phyloP scores from a whole-genome alignment of 2,329 filamentous ascomycete species.

The Fusarium sterilihyphosum region DNA sequence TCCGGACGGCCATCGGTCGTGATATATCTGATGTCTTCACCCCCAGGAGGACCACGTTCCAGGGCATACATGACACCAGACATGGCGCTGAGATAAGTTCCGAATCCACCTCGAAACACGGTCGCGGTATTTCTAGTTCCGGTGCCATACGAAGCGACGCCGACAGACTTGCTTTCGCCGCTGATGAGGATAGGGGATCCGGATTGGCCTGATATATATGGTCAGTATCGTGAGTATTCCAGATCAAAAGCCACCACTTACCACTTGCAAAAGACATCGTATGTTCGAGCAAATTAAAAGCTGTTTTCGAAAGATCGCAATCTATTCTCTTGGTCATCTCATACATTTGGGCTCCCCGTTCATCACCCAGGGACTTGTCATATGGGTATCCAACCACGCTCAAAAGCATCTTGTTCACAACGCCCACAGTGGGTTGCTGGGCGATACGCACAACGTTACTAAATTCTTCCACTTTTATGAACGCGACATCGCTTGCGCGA shows the following conservation, averaged over 20 bases:
- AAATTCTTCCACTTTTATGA: not conserved
- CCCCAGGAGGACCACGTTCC: accelerated
- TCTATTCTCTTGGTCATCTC: not conserved
- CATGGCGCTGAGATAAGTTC: not conserved
- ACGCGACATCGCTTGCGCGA: not conserved
- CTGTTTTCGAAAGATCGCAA: not conserved
- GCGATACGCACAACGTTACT: not conserved
- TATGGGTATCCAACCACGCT: not conserved
- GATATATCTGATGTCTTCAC: not conserved
- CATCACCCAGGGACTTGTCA: not conserved
- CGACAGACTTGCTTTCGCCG: not conserved
- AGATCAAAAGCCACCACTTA: accelerated
- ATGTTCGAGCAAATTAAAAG: not conserved
- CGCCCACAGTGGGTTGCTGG: not conserved
- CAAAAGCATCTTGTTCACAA: not conserved
- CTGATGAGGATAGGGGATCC: not conserved
- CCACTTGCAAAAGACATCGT: not conserved
- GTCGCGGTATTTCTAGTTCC: not conserved
- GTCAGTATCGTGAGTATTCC: accelerated
- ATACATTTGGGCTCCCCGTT: not conserved
- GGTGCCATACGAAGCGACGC: not conserved
- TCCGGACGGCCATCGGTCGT: accelerated
- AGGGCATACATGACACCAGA: not conserved
- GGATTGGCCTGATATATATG: not conserved
- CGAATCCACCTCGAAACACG: not conserved